These are phyloP conservation scores for Oropetium thomaeum DNA, from an alignment of 176 grass and related monocot species.

Conservation along the genomic window DNA sequence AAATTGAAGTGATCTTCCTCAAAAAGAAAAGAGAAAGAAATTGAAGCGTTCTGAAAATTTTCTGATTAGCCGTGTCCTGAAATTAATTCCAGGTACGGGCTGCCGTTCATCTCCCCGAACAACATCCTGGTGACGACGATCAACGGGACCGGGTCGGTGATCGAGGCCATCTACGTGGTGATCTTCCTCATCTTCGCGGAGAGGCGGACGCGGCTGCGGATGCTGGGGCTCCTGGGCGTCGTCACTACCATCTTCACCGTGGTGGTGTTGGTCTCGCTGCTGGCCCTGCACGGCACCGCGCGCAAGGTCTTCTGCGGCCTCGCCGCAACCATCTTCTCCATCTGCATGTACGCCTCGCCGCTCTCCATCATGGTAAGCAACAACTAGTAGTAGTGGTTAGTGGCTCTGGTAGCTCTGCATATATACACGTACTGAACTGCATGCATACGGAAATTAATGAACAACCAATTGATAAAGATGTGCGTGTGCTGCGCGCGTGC, in stretches of 20 bases:
- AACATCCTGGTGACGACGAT: constrained; percentile 91
- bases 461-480: background rate
- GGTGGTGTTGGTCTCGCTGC: constrained; percentile 65
- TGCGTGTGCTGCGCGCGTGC: background rate
- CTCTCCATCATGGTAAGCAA: constrained; percentile 87
- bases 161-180: constrained; percentile 86
- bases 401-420: no score
- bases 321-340: constrained; percentile 84
- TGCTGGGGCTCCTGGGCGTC: constrained; percentile 57
- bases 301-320: constrained; percentile 94
- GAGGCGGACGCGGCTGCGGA: constrained; percentile 30
- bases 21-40: background rate
- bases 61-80: background rate
- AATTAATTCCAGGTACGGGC: constrained; percentile 55
- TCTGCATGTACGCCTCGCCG: constrained; percentile 97
- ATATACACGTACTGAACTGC: no score
- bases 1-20: no score
- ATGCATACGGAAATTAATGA: no score
- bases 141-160: constrained; percentile 72
- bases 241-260: constrained; percentile 58
- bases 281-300: constrained; percentile 59
- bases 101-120: constrained; percentile 90
- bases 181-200: constrained; percentile 85
- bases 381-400: no score
- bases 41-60: background rate